These are phyloP conservation scores for Trichoderma breve DNA, from an alignment of 2,329 filamentous ascomycete genomes.

Conservation along the genomic window DNA sequence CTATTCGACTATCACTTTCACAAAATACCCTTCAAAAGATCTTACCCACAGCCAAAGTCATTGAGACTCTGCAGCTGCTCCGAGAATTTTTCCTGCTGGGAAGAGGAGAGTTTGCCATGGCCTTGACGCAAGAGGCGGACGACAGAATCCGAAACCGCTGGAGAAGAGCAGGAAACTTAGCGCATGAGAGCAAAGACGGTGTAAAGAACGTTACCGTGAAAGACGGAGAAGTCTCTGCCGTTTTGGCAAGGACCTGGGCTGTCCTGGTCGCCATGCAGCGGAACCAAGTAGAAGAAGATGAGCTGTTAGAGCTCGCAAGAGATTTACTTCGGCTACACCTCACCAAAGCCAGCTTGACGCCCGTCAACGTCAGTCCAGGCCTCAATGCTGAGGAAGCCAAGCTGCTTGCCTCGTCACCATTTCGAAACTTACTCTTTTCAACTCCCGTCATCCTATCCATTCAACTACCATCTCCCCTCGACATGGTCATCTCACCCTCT, in stretches of 20 bases:
- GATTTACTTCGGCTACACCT: conserved; percentile 69
- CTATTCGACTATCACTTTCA: conserved; percentile 78
- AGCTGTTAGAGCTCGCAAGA: conserved; percentile 78
- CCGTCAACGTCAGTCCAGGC: conserved; percentile 39
- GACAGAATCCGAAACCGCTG: conserved; percentile 73
- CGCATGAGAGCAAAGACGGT: conserved; percentile 53
- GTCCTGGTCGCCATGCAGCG: conserved; percentile 73
- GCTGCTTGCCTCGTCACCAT: conserved; percentile 54
- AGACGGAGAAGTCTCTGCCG: conserved; percentile 78
- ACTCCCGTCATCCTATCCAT: conserved; percentile 67
- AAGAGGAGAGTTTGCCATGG: conserved; percentile 87
- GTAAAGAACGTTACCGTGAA: conserved; percentile 62
- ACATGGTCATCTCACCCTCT: conserved; percentile 76
- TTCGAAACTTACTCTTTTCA: conserved; percentile 79
- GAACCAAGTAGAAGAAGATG: conserved; percentile 71
- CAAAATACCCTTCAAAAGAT: conserved; percentile 80
- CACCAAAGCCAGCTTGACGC: conserved; percentile 46
- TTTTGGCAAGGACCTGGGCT: conserved; percentile 75
- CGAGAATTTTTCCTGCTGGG: conserved; percentile 85
- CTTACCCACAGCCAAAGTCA: conserved; percentile 71
- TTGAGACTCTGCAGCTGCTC: conserved; percentile 73
- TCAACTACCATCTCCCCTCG: conserved; percentile 73
- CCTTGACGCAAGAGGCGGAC: conserved; percentile 81
- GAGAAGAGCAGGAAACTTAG: conserved; percentile 59
- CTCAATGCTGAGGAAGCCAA: conserved; percentile 33